Conservation (phyloP, 164 flowering plant species). For the Liriodendron chinense region DNA sequence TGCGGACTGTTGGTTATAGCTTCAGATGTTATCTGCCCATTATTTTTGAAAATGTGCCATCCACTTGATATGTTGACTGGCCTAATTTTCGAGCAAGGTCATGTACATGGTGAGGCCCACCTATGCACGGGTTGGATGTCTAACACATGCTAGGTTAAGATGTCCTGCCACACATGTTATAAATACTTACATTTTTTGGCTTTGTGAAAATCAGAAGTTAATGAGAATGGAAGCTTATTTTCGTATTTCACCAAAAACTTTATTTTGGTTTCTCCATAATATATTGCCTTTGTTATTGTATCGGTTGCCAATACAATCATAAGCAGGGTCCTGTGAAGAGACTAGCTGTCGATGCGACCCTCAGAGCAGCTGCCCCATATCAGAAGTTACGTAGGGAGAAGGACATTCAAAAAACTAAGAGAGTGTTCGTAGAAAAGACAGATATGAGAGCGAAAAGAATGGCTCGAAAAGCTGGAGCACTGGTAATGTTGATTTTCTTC, state of each 20-base stretch:
- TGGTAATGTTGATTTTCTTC: constrained; percentile 57
- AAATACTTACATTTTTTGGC: too few relatives aligned
- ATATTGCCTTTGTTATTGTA: neutral
- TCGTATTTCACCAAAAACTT: neutral
- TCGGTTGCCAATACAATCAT: neutral
- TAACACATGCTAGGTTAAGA: too few relatives aligned
- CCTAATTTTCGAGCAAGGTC: too few relatives aligned
- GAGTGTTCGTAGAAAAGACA: constrained; percentile 85
- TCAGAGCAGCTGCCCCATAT: constrained; percentile 98
- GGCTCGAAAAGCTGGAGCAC: constrained; percentile 99
- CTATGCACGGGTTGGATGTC: too few relatives aligned
- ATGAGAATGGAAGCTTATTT: too few relatives aligned
- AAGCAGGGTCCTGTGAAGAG: constrained; percentile 91
- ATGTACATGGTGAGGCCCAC: too few relatives aligned
- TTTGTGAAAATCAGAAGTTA: too few relatives aligned
- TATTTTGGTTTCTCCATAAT: neutral
- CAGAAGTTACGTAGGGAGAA: constrained; percentile 83
- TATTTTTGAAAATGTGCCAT: too few relatives aligned
- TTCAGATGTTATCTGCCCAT: too few relatives aligned
- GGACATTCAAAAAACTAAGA: constrained; percentile 53
- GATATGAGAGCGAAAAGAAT: constrained; percentile 99
- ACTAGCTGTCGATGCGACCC: constrained; percentile 98
- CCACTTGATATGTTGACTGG: too few relatives aligned
- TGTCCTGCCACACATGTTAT: too few relatives aligned
- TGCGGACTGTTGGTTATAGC: too few relatives aligned